Base-by-base conservation (phyloP, 257 asterid genomes). In the Primulina huaijiensis region DNA sequence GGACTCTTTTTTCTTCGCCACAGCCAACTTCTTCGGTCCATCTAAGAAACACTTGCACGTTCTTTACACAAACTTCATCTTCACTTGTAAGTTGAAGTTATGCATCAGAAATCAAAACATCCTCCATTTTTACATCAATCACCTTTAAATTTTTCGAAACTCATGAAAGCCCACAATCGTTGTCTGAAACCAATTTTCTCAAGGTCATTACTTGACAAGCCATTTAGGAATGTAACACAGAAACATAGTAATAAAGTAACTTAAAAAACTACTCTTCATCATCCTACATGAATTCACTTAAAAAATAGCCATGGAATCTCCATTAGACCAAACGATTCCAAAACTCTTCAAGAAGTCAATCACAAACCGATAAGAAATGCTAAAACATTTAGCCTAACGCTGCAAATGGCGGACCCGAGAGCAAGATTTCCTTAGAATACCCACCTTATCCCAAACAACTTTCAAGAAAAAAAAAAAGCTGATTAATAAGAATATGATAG, bases 21-120 rank as follows among this genome's bases (percentile, higher is more conserved):
- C 63, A 86, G 80, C 98, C 98, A 93, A 77, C 97, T 93, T 76
- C 94, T 78, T 55, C 89, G 76, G 79, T 93, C 98, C 98, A 93
- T 93, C 78, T 81, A 77, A 30, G 8, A 27, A 40, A 63, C 62
- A 60, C 64, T 57, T 33, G 62, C 56, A 25, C 74, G 35, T 20
- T 60, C n/a, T 61, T 60, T 58, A 70, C 40, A 29, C 65, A 61
- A 16, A 67, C 62, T 11, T 57, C 43, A 38, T 60, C 69, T 38
- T 64, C 60, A 59, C 46, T 70, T 40, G 2, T 11, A 40, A 40
- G 16, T 40, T 59, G 55, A 60, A 67, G 19, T 65, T 8, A 68
- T 72, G 72, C 74, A 71, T 75, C 75, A 58, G 25, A 33, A 50
- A 65, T 75, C 63, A 19, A 43, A 21, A 38, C 60, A 60, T 59